Base-by-base conservation (phyloP, 148 eudicot genomes). In the Rhododendron kiyosumense region DNA sequence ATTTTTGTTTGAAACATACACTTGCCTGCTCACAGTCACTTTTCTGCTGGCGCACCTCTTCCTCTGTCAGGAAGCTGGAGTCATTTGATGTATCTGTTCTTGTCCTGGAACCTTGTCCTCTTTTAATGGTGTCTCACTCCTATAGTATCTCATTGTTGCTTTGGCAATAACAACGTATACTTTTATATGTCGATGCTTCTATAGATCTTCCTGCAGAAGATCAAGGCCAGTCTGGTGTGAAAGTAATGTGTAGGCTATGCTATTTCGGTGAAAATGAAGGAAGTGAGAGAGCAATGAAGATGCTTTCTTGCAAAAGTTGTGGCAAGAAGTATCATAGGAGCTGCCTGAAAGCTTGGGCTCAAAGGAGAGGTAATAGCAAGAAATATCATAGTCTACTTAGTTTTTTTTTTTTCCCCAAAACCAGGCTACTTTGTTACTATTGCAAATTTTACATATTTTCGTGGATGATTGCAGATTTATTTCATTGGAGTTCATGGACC, bases 401-500 rank as follows among this genome's bases (percentile, higher is more conserved):
- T 13, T 51, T 54, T 54, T 13, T 15, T 54, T 79, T 79, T 38
- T 4, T 4, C 3, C 2, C 4, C 4, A 52, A 14, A 15, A 14
- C 59, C 59, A 24, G 69, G 28, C 26, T 63, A 30, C 59, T 71
- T 83, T 85, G 36, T 81, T 63, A 36, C 45, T 9, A 18, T 84
- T 83, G 26, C 63, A 28, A 38, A 41, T 26, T 87, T 83, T 76
- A 26, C 34, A 2, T 49, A 20, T 82, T 86, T 74, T 85, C 67
- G 15, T 86, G 65, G 13, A 52, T 87, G 75, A 46, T 83, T 87
- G 87, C 94, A 96, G 99, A 96, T 92, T 88, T 97, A 86, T 97
- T 97, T 91, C 99, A 97, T 80, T 97, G 99, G 99, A 97, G 99
- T 86, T 95, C 96, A 61, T 97, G 98, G 99, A 83, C 95, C 57